Evolutionary conservation across 1,284 basidiomycete genomes (phyloP).

Genomic region (Hymenochaete sp.): DNA sequence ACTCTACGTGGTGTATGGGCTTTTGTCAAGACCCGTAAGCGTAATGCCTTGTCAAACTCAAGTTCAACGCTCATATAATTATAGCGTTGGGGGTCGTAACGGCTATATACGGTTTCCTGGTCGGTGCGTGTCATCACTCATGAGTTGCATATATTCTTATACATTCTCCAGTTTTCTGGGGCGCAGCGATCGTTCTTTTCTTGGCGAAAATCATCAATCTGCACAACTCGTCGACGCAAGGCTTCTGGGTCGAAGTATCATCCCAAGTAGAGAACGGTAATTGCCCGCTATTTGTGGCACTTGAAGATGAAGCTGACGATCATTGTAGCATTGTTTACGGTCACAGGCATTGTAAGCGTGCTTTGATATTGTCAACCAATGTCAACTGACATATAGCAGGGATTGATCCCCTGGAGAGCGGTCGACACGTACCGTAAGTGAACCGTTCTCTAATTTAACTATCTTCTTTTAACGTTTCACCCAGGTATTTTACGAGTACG

Average conservation of each 20-base stretch:
- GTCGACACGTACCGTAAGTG: conserved; percentile 70
- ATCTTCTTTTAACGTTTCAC: conserved; percentile 4
- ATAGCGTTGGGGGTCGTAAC: conserved; percentile 59
- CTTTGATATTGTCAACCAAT: conserved; percentile 20
- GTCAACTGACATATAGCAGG: conserved; percentile 22
- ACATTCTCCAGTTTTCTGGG: conserved; percentile 53
- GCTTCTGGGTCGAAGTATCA: conserved; percentile 70
- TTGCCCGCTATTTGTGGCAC: conserved; percentile 14
- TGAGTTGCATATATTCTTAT: not conserved
- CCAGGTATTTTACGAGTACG: conserved; percentile 68
- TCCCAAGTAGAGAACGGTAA: conserved; percentile 71
- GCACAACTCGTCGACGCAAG: conserved; percentile 54
- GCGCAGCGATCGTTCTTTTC: conserved; percentile 72
- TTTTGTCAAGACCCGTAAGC: conserved; percentile 73
- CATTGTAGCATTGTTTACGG: conserved; percentile 60
- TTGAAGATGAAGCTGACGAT: not conserved
- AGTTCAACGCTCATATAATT: conserved; percentile 5
- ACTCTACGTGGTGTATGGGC: conserved; percentile 70
- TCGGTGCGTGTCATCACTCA: conserved; percentile 37
- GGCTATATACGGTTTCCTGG: conserved; percentile 73
- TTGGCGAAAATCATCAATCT: conserved; percentile 61
- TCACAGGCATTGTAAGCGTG: conserved; percentile 43
- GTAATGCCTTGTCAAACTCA: conserved; percentile 3
- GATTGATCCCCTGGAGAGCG: conserved; percentile 64
- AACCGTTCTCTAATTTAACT: not conserved